Evolutionary conservation across 1,139 yeast species (phyloP).

Genomic region (Pneumocystis carinii): DNA sequence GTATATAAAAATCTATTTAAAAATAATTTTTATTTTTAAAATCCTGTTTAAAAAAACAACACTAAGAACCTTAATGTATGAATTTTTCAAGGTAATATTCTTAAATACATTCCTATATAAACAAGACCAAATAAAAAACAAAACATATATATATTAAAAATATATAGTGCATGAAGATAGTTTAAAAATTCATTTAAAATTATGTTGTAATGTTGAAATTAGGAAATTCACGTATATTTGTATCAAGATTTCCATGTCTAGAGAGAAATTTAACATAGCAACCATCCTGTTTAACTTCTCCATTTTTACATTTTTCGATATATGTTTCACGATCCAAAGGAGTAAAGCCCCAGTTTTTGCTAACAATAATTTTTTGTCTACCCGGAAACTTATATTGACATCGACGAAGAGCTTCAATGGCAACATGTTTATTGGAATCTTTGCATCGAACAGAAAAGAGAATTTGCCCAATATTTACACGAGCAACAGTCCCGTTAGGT

Average conservation of each 20-base stretch:
- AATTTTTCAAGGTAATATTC: background rate
- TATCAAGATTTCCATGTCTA: conserved; percentile 87
- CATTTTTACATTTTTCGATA: conserved; percentile 83
- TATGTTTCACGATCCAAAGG: conserved; percentile 95
- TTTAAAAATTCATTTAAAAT: background rate
- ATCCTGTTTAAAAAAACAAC: too few relatives aligned
- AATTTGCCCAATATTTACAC: conserved; percentile 97
- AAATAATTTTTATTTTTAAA: too few relatives aligned
- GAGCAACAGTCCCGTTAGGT: conserved; percentile 99
- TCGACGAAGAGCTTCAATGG: conserved; percentile 98
- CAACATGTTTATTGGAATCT: conserved; percentile 94
- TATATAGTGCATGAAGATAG: background rate
- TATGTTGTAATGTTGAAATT: background rate
- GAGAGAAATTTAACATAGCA: conserved; percentile 97
- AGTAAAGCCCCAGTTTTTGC: conserved; percentile 99
- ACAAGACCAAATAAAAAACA: background rate
- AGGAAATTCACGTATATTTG: conserved; percentile 90
- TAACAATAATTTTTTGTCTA: conserved; percentile 96
- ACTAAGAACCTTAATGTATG: too few relatives aligned
- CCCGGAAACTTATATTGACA: conserved; percentile 99
- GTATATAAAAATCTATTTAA: too few relatives aligned
- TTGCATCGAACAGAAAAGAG: conserved; percentile 96
- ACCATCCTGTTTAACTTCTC: conserved; percentile 99
- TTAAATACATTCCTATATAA: background rate
- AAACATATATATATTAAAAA: background rate